Evolutionary conservation across 495 filamentous ascomycete species (phyloP).

Genomic region (Lentithecium fluviatile): DNA sequence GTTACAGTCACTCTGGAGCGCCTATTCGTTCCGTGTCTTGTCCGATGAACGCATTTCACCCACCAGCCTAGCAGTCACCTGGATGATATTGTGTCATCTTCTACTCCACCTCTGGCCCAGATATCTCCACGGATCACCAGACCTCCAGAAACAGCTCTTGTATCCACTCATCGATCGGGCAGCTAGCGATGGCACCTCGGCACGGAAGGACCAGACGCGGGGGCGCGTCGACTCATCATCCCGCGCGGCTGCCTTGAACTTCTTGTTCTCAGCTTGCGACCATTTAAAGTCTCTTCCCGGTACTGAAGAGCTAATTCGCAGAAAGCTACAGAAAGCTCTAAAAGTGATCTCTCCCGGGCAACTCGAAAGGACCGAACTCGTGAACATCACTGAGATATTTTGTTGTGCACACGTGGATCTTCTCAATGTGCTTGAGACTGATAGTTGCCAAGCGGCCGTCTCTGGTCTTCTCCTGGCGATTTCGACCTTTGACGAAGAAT

Average conservation of each 20-base stretch:
- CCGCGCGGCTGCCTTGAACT: conserved; percentile 15
- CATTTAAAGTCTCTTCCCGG: conserved; percentile 7
- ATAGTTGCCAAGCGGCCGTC: background rate
- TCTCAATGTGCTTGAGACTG: conserved; percentile 6
- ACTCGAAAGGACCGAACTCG: background rate
- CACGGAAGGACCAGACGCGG: background rate
- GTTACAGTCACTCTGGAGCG: conserved; percentile 3
- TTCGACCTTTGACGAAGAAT: background rate
- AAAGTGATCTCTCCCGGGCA: background rate
- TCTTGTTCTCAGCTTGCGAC: conserved; percentile 18
- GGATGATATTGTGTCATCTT: conserved; percentile 15
- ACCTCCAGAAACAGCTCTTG: conserved; percentile 5
- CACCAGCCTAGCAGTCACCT: conserved; percentile 4
- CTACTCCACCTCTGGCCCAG: conserved; percentile 26
- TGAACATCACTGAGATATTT: conserved; percentile 6
- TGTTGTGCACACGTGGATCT: conserved; percentile 12
- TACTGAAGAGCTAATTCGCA: background rate
- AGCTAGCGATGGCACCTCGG: background rate
- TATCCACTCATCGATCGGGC: conserved; percentile 5
- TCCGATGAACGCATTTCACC: conserved; percentile 1
- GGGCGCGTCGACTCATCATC: conserved; percentile 1
- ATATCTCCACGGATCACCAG: conserved; percentile 5
- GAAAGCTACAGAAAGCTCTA: conserved; percentile 6
- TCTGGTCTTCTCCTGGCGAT: background rate
- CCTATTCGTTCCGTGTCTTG: background rate